phyloP scores from a whole-genome alignment of 164 flowering plant genomes.

The Nymphaea colorata region DNA sequence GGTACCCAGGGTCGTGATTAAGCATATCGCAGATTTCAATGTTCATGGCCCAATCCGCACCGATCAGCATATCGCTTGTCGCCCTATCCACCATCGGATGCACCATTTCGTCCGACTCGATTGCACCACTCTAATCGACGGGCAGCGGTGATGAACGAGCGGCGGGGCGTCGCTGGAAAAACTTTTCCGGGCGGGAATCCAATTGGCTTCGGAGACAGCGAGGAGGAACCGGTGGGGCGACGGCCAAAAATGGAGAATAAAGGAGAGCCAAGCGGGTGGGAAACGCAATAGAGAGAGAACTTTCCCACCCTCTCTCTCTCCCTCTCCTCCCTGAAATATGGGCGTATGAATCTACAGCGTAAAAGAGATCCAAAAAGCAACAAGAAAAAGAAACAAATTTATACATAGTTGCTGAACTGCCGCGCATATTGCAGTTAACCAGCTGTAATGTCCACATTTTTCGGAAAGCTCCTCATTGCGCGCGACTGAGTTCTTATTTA shows the following conservation, averaged over 20 bases:
- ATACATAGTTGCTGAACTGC: too few species aligned
- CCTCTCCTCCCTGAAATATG: too few species aligned
- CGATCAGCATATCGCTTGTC: conserved; percentile 88
- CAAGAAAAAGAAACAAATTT: too few species aligned
- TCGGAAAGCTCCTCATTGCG: too few species aligned
- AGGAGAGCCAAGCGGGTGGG: not conserved
- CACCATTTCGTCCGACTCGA: conserved; percentile 41
- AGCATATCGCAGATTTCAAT: conserved; percentile 93
- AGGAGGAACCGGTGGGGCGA: not conserved
- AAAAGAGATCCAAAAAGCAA: too few species aligned
- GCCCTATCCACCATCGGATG: conserved; percentile 83
- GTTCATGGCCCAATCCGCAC: conserved; percentile 99
- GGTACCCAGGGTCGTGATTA: conserved; percentile 80
- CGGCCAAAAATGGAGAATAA: not conserved
- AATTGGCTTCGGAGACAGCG: not conserved
- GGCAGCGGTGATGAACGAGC: not conserved
- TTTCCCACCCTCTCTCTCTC: not conserved
- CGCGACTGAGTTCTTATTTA: too few species aligned
- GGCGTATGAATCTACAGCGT: too few species aligned
- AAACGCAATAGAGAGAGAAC: not conserved
- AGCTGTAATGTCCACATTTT: too few species aligned
- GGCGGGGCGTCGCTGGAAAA: not conserved
- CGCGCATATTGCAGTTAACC: too few species aligned
- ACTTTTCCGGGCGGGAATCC: not conserved
- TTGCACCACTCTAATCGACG: not conserved